Conservation (phyloP, 1,284 basidiomycete genomes). For the Ustilago sp. region DNA sequence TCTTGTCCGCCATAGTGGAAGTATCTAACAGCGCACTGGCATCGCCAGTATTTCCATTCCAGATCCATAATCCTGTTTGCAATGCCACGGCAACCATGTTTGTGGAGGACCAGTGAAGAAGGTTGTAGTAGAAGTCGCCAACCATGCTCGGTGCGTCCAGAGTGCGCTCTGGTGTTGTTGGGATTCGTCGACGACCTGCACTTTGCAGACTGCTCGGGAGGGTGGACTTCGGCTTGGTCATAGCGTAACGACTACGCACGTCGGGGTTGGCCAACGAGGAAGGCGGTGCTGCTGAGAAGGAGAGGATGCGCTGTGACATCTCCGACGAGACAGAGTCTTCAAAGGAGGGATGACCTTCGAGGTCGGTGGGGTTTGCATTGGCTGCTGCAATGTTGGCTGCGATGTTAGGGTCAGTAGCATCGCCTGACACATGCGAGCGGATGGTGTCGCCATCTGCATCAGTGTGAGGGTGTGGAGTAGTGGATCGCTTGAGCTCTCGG, state of each 20-base stretch:
- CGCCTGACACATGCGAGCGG: constrained; percentile 36
- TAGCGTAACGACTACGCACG: constrained; percentile 62
- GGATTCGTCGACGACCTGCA: constrained; percentile 78
- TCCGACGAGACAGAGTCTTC: constrained; percentile 68
- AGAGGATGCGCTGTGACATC: constrained; percentile 70
- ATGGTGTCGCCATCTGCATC: constrained; percentile 59
- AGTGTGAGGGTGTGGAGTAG: constrained; percentile 40
- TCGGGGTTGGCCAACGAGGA: constrained; percentile 68
- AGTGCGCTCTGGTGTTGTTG: constrained; percentile 86
- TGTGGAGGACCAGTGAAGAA: constrained; percentile 86
- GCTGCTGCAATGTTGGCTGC: constrained; percentile 55
- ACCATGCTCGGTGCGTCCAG: constrained; percentile 94
- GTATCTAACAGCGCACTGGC: constrained; percentile 77
- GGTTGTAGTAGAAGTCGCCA: constrained; percentile 97
- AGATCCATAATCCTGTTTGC: constrained; percentile 71
- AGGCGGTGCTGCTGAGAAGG: constrained; percentile 71
- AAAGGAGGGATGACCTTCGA: constrained; percentile 51
- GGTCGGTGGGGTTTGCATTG: constrained; percentile 56
- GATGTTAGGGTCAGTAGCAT: constrained; percentile 47
- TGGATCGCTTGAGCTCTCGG: constrained; percentile 56
- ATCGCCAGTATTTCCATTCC: constrained; percentile 89
- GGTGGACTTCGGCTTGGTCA: constrained; percentile 58
- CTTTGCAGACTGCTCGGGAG: constrained; percentile 62
- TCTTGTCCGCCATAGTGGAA: constrained; percentile 60
- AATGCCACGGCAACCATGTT: constrained; percentile 74